Conservation (phyloP, 2,329 filamentous ascomycete genomes). For the Aaosphaeria arxii region DNA sequence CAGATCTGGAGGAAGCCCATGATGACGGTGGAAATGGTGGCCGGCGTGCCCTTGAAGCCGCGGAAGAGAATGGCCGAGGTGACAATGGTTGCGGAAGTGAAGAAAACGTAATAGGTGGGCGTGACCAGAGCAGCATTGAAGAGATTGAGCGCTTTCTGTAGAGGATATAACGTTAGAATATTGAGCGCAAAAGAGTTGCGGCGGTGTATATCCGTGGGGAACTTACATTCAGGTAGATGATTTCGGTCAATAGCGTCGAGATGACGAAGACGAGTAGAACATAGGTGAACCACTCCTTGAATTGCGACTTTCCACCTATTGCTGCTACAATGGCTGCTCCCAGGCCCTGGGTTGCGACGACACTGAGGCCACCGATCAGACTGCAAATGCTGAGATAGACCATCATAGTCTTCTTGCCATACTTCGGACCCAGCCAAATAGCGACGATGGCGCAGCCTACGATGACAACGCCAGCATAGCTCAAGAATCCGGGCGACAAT, state of each 20-base stretch:
- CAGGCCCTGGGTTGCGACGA: constrained; percentile 90
- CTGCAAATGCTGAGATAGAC: constrained; percentile 97
- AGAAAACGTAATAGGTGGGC: constrained; percentile 98
- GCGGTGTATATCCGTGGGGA: background rate
- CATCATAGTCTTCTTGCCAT: constrained; percentile 95
- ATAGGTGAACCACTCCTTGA: constrained; percentile 97
- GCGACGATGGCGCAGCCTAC: constrained; percentile 69
- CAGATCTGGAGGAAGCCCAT: constrained; percentile 95
- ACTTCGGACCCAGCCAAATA: constrained; percentile 78
- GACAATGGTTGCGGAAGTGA: constrained; percentile 92
- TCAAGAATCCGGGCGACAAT: constrained; percentile 80
- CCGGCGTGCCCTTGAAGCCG: constrained; percentile 83
- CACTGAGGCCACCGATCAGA: constrained; percentile 87
- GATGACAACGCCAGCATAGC: constrained; percentile 79
- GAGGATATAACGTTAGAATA: background rate
- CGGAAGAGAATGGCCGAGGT: constrained; percentile 89
- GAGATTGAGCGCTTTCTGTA: constrained; percentile 93
- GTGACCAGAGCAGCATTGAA: constrained; percentile 97
- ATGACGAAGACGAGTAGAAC: constrained; percentile 89
- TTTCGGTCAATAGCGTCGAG: constrained; percentile 84
- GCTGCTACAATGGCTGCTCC: constrained; percentile 89
- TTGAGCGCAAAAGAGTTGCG: too few relatives aligned
- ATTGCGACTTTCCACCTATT: constrained; percentile 76
- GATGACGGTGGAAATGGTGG: constrained; percentile 82
- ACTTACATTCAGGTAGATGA: constrained; percentile 92